Conservation (phyloP, 495 filamentous ascomycete species). For the Pyrenopolyporus hunteri region DNA sequence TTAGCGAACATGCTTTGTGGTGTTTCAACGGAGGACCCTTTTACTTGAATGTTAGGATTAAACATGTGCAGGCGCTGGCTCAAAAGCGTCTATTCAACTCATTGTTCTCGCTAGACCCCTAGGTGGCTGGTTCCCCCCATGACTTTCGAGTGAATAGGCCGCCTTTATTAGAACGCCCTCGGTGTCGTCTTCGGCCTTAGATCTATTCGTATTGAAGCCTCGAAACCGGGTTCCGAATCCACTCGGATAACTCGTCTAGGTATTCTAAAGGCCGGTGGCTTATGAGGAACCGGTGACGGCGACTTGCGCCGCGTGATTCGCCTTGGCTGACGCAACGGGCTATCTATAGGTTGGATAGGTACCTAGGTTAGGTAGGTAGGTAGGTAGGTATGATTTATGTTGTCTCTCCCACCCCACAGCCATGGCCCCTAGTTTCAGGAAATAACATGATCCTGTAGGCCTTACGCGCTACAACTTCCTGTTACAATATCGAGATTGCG, state of each 20-base stretch:
- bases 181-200: conserved; percentile 23
- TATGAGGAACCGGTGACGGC: conserved; percentile 1
- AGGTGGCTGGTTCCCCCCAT: background rate
- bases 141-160: background rate
- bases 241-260: background rate
- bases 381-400: background rate
- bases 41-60: background rate
- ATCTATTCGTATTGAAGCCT: conserved; percentile 3
- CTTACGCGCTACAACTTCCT: background rate
- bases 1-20: background rate
- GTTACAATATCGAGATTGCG: background rate
- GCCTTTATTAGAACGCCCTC: conserved; percentile 6
- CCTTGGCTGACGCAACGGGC: conserved; percentile 28
- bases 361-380: too few species aligned
- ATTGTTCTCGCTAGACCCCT: background rate
- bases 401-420: conserved; percentile 11
- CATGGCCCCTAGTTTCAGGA: conserved; percentile 5
- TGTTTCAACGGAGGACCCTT: background rate
- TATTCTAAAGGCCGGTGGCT: background rate
- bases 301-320: conserved; percentile 14
- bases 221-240: conserved; percentile 5
- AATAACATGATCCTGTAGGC: background rate
- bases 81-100: background rate
- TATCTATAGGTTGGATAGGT: too few species aligned
- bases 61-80: background rate